Evolutionary conservation across 2,329 filamentous ascomycete genomes (phyloP).

Genomic region (Trichoderma koningiopsis): DNA sequence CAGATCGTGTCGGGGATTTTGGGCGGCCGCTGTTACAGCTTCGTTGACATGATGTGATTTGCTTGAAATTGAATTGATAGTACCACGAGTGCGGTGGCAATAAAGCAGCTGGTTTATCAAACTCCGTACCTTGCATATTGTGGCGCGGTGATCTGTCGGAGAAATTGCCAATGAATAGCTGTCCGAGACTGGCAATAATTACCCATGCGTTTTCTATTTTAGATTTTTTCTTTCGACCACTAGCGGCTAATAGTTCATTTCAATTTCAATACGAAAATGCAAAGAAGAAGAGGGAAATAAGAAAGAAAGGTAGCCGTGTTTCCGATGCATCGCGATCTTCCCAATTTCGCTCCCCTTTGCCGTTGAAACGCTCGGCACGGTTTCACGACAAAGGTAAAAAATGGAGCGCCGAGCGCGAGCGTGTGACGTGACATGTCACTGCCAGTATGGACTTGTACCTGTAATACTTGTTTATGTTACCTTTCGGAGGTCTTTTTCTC

Average conservation of each 20-base stretch:
- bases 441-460: not conserved
- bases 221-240: not conserved
- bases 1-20: not conserved
- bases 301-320: not conserved
- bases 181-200: not conserved
- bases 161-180: not conserved
- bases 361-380: not conserved
- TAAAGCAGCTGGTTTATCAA: not conserved
- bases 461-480: not conserved
- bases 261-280: not conserved
- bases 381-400: not conserved
- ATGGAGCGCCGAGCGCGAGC: not conserved
- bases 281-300: not conserved
- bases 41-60: not conserved
- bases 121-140: constrained; percentile 19
- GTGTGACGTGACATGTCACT: not conserved
- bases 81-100: not conserved
- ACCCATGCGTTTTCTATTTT: not conserved
- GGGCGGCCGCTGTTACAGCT: not conserved
- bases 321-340: constrained; percentile 22
- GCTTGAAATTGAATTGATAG: not conserved
- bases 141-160: constrained; percentile 22
- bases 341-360: not conserved
- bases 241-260: not conserved
- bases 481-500: not conserved